Conservation (phyloP, 2,329 filamentous ascomycete genomes). For the Aureobasidium lini region DNA sequence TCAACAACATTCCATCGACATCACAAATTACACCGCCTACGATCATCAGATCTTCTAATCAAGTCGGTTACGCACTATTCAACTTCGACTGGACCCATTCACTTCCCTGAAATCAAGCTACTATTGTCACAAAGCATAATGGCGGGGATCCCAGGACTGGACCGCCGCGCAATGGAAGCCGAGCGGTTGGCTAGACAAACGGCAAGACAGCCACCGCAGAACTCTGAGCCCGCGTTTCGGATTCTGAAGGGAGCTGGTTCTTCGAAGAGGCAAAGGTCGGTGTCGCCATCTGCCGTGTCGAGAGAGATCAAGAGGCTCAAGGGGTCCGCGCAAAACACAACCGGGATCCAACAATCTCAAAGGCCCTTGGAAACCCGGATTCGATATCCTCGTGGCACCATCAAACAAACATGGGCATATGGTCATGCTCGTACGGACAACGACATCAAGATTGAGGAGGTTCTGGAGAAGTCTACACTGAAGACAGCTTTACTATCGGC, state of each 20-base stretch:
- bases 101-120: neutral
- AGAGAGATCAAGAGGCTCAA: conserved; percentile 14
- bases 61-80: too few relatives aligned
- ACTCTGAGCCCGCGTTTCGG: too few relatives aligned
- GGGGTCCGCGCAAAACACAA: too few relatives aligned
- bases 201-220: conserved; percentile 21
- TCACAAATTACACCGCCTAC: neutral
- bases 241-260: neutral
- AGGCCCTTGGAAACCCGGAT: too few relatives aligned
- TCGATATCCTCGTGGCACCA: conserved; percentile 52
- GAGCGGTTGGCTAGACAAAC: conserved; percentile 62
- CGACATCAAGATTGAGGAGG: conserved; percentile 82
- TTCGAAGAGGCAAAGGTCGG: conserved; percentile 45
- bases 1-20: too few relatives aligned
- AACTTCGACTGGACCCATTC: too few relatives aligned
- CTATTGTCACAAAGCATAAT: neutral
- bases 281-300: conserved; percentile 27
- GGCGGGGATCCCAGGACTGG: conserved; percentile 46
- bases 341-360: too few relatives aligned
- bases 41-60: neutral
- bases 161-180: conserved; percentile 78
- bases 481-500: conserved; percentile 76
- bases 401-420: conserved; percentile 75
- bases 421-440: conserved; percentile 54
- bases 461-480: conserved; percentile 66